These are phyloP conservation scores for Suillus tomentosus DNA, from an alignment of 768 basidiomycete genomes.

Conservation along the genomic window DNA sequence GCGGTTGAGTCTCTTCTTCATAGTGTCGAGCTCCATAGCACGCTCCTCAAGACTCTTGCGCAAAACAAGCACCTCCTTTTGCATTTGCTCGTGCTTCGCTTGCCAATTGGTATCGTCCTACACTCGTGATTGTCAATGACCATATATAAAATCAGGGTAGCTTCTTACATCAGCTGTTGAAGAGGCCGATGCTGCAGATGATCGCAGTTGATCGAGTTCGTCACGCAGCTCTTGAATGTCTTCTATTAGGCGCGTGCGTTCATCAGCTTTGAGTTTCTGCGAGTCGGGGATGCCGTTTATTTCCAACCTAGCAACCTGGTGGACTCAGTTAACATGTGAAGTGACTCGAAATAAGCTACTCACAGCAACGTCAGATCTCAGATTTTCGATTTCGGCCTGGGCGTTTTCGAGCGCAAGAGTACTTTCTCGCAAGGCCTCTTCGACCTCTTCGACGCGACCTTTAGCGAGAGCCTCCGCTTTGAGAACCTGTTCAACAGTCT, in stretches of 20 bases:
- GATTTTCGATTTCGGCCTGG: conserved; percentile 82
- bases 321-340: background rate
- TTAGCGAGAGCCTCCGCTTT: conserved; percentile 66
- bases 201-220: conserved; percentile 43
- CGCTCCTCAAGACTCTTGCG: conserved; percentile 40
- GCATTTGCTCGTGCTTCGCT: conserved; percentile 32
- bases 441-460: conserved; percentile 77
- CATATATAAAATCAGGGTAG: too few relatives aligned
- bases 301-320: conserved; percentile 51
- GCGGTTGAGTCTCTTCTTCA: conserved; percentile 61
- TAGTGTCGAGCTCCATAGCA: conserved; percentile 52
- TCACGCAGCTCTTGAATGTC: conserved; percentile 59
- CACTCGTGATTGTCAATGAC: background rate
- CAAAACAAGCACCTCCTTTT: conserved; percentile 33
- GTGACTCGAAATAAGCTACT: conserved; percentile 31
- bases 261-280: conserved; percentile 48
- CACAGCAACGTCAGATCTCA: conserved; percentile 75
- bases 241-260: conserved; percentile 51
- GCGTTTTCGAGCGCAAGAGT: conserved; percentile 87
- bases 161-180: conserved; percentile 27
- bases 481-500: conserved; percentile 61
- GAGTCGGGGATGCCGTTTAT: conserved; percentile 41
- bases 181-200: conserved; percentile 17
- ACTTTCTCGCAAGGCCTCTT: conserved; percentile 88
- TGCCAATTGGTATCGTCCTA: conserved; percentile 30